Conservation (phyloP, 805 yeast genomes). For the Pichia manshurica region DNA sequence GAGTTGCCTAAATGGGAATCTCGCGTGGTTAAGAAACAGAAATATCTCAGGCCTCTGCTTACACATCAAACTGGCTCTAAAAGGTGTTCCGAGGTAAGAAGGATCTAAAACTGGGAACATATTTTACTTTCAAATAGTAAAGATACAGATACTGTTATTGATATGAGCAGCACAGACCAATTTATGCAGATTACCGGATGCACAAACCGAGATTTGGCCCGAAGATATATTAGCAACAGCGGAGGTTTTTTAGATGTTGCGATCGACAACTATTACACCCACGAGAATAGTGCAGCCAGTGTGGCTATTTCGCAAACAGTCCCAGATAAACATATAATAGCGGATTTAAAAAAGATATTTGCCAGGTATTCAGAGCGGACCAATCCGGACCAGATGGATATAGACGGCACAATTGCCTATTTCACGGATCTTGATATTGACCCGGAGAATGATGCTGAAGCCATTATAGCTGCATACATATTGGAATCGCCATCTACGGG, state of each 20-base stretch:
- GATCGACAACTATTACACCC: slow-evolving; percentile 10
- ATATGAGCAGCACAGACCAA: slow-evolving; percentile 9
- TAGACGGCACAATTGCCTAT: slow-evolving; percentile 72
- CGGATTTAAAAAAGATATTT: slow-evolving; percentile 21
- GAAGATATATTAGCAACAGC: slow-evolving; percentile 29
- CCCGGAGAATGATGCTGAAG: slow-evolving; percentile 62
- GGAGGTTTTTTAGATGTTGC: slow-evolving; percentile 10
- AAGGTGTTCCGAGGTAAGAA: too few relatives aligned
- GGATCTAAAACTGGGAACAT: too few relatives aligned
- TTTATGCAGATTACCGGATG: slow-evolving; percentile 40
- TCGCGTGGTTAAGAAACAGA: not conserved
- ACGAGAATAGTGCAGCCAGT: not conserved
- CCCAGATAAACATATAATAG: not conserved
- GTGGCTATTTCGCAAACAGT: not conserved
- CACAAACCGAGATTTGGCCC: slow-evolving; percentile 31
- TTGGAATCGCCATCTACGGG: slow-evolving; percentile 66
- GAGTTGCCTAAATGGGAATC: not conserved
- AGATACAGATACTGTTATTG: too few relatives aligned
- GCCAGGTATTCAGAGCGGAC: slow-evolving; percentile 14
- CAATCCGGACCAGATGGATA: slow-evolving; percentile 43
- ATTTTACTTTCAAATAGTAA: too few relatives aligned
- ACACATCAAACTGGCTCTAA: too few relatives aligned
- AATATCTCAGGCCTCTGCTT: not conserved
- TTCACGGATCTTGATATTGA: slow-evolving; percentile 61
- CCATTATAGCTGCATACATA: slow-evolving; percentile 65